Percentiles rank a stretch among this genome's conserved stretches.
phyloP scores from a whole-genome alignment of 2,329 filamentous ascomycete species.

The Aspergillus sp. region DNA sequence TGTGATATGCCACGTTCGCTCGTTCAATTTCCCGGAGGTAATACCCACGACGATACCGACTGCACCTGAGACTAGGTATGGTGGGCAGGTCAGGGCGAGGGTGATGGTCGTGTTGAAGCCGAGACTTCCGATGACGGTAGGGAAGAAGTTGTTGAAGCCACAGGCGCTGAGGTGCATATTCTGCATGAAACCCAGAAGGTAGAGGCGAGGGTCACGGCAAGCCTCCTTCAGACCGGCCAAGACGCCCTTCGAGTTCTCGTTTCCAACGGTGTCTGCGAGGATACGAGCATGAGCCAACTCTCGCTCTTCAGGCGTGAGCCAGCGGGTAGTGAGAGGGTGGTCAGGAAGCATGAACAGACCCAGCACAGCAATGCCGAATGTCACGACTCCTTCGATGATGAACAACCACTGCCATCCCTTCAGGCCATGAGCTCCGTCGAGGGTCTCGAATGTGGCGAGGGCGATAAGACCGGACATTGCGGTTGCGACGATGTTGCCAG shows the following conservation, averaged over 20 bases:
- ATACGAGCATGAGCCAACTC: neutral
- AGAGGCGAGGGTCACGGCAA: constrained; percentile 34
- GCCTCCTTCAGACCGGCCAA: constrained; percentile 21
- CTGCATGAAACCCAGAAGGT: constrained; percentile 46
- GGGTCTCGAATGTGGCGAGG: constrained; percentile 19
- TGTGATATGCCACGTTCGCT: constrained; percentile 25
- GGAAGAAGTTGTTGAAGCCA: constrained; percentile 47
- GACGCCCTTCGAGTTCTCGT: neutral
- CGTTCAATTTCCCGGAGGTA: constrained; percentile 7
- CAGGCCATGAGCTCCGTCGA: neutral
- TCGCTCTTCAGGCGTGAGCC: neutral
- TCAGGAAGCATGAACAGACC: too few species aligned
- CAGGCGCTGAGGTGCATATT: constrained; percentile 47
- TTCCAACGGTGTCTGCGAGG: neutral
- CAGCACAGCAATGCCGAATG: too few species aligned
- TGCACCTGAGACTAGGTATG: constrained; percentile 8
- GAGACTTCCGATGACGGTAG: constrained; percentile 46
- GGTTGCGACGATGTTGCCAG: constrained; percentile 58
- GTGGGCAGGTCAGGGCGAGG: constrained; percentile 44
- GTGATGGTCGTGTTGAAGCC: constrained; percentile 49
- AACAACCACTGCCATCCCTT: neutral
- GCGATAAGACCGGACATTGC: constrained; percentile 57
- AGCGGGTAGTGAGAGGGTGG: neutral
- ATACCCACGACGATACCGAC: neutral
- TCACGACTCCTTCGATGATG: too few species aligned